Evolutionary conservation across 2,329 filamentous ascomycete genomes (phyloP).

Genomic region (Alternaria triticina): DNA sequence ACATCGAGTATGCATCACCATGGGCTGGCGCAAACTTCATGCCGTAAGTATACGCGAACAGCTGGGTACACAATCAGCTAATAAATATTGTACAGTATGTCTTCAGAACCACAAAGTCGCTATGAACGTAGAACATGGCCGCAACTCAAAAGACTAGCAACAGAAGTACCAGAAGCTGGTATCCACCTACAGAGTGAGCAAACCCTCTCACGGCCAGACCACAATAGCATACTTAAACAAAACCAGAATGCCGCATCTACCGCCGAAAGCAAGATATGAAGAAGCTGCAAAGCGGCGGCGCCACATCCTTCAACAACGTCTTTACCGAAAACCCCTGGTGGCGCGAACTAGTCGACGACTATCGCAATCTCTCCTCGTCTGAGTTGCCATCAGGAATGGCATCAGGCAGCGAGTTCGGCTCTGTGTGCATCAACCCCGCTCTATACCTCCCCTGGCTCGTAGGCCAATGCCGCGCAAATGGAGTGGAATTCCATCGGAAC

Average conservation of each 20-base stretch:
- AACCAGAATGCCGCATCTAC: background rate
- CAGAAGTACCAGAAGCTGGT: slow-evolving; percentile 74
- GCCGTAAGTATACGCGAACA: slow-evolving; percentile 11
- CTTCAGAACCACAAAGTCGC: background rate
- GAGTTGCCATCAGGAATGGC: slow-evolving; percentile 68
- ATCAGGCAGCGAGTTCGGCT: slow-evolving; percentile 76
- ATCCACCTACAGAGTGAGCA: slow-evolving; percentile 73
- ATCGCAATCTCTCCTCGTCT: slow-evolving; percentile 52
- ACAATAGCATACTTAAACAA: background rate
- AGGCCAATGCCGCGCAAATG: slow-evolving; percentile 75
- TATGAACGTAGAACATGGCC: slow-evolving; percentile 46
- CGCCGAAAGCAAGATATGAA: slow-evolving; percentile 4
- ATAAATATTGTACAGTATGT: slow-evolving; percentile 1
- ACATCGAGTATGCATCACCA: slow-evolving; percentile 89
- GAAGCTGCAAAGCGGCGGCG: slow-evolving; percentile 59
- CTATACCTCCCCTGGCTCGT: slow-evolving; percentile 86
- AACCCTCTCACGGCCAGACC: background rate
- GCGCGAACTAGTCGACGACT: background rate
- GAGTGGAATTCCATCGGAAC: slow-evolving; percentile 62
- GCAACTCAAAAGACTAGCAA: slow-evolving; percentile 49
- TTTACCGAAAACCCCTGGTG: slow-evolving; percentile 67
- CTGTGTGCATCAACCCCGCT: slow-evolving; percentile 87
- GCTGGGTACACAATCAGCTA: background rate
- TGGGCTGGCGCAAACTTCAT: slow-evolving; percentile 78
- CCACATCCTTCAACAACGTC: slow-evolving; percentile 49